Percentiles rank a stretch among this genome's conserved stretches.
Conservation (phyloP, 1,139 yeast species). For the Protomyces arabidopsidicola region DNA sequence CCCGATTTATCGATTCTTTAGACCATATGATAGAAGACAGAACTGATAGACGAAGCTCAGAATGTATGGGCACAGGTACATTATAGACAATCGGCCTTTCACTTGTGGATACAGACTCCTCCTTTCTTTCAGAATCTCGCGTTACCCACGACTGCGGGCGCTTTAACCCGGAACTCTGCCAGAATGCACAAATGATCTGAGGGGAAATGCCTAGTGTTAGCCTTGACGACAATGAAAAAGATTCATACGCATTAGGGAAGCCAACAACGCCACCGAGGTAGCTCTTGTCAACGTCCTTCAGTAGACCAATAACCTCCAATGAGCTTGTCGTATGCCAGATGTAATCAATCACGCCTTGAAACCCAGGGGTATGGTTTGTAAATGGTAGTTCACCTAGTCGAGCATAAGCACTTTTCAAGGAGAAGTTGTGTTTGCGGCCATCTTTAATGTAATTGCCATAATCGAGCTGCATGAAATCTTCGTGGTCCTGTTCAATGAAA, state of each 20-base stretch:
- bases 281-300: constrained; percentile 77
- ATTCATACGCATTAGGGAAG: constrained; percentile 77
- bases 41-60: neutral
- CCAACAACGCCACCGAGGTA: constrained; percentile 78
- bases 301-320: constrained; percentile 74
- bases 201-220: neutral
- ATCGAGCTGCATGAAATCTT: constrained; percentile 77
- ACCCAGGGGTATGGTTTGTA: constrained; percentile 89
- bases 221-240: constrained; percentile 71
- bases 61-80: neutral
- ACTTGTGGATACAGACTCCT: neutral
- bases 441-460: constrained; percentile 89
- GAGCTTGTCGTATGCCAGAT: constrained; percentile 85
- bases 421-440: constrained; percentile 77
- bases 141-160: constrained; percentile 4
- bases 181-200: constrained; percentile 30
- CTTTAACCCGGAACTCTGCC: constrained; percentile 31
- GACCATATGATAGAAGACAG: neutral
- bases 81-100: neutral
- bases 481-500: constrained; percentile 58
- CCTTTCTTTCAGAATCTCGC: neutral
- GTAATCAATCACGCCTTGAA: constrained; percentile 89
- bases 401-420: constrained; percentile 73
- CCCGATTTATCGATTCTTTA: neutral
- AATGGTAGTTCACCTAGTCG: constrained; percentile 81